Conservation (phyloP, 148 eudicot genomes). For the Rhododendron kiyosumense region DNA sequence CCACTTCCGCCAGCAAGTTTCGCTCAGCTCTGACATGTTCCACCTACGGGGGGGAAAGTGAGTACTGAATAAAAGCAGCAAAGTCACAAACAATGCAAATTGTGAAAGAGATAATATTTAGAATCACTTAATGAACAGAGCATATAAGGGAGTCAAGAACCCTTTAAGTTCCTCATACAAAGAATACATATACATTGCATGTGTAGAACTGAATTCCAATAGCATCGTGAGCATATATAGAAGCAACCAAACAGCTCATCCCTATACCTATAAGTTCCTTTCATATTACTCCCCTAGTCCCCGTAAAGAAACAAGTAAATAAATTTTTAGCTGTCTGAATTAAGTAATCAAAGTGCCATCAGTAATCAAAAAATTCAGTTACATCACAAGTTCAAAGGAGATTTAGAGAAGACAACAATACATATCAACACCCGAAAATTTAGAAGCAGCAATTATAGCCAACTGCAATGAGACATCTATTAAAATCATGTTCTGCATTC, state of each 20-base stretch:
- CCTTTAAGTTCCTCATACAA: background rate
- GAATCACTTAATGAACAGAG: background rate
- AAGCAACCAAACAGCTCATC: background rate
- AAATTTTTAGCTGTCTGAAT: background rate
- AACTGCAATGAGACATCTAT: background rate
- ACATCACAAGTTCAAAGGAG: background rate
- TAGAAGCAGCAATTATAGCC: background rate
- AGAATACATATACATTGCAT: background rate
- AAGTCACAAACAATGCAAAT: background rate
- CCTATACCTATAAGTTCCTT: background rate
- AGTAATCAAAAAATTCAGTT: background rate
- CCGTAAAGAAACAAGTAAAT: background rate
- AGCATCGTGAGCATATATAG: background rate
- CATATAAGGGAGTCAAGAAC: background rate
- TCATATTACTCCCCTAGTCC: background rate
- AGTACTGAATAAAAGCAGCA: background rate
- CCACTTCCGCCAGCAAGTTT: slow-evolving; percentile 72
- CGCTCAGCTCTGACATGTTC: slow-evolving; percentile 78
- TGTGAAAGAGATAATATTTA: background rate
- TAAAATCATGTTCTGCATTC: background rate
- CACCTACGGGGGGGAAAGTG: slow-evolving; percentile 22
- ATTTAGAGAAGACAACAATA: background rate
- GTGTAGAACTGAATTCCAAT: background rate
- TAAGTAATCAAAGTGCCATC: background rate
- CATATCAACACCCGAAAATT: background rate